These are phyloP conservation scores for Tricholoma flavovirens DNA, from an alignment of 768 basidiomycete species.

Conservation along the genomic window DNA sequence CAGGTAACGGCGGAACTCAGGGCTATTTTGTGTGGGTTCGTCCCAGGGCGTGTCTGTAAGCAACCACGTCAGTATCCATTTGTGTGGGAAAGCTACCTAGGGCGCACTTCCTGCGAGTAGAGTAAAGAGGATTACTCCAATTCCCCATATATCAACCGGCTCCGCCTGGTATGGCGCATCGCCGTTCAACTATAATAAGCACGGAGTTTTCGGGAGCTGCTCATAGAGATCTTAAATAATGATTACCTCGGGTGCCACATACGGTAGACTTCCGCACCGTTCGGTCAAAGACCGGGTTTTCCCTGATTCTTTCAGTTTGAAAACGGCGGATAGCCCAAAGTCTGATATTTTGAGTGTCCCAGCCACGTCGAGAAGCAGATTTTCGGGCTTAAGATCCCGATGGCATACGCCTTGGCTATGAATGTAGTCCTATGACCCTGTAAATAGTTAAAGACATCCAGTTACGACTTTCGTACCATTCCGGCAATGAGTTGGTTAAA, in stretches of 20 bases:
- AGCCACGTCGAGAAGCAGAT: slow-evolving; percentile 76
- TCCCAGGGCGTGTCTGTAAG: slow-evolving; percentile 94
- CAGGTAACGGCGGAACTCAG: slow-evolving; percentile 75
- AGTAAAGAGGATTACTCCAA: slow-evolving; percentile 91
- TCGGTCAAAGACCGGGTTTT: slow-evolving; percentile 73
- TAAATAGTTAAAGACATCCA: background rate
- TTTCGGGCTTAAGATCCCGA: slow-evolving; percentile 96
- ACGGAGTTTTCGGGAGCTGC: background rate
- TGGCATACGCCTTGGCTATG: slow-evolving; percentile 91
- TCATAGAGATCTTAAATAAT: background rate
- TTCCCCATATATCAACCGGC: slow-evolving; percentile 94
- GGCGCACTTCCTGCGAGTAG: slow-evolving; percentile 82
- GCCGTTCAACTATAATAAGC: slow-evolving; percentile 48
- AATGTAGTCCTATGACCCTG: slow-evolving; percentile 61
- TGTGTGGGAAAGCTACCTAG: background rate
- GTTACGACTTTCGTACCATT: slow-evolving; percentile 47
- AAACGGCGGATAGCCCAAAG: slow-evolving; percentile 91
- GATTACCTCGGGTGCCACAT: slow-evolving; percentile 88
- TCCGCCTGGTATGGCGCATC: slow-evolving; percentile 77
- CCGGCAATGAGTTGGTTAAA: slow-evolving; percentile 83
- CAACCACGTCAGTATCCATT: background rate
- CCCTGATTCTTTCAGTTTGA: slow-evolving; percentile 74
- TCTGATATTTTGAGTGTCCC: slow-evolving; percentile 92
- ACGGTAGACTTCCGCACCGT: slow-evolving; percentile 87
- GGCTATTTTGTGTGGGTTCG: slow-evolving; percentile 73